Conservation (phyloP, 495 filamentous ascomycete species). For the Neurospora discreta region DNA sequence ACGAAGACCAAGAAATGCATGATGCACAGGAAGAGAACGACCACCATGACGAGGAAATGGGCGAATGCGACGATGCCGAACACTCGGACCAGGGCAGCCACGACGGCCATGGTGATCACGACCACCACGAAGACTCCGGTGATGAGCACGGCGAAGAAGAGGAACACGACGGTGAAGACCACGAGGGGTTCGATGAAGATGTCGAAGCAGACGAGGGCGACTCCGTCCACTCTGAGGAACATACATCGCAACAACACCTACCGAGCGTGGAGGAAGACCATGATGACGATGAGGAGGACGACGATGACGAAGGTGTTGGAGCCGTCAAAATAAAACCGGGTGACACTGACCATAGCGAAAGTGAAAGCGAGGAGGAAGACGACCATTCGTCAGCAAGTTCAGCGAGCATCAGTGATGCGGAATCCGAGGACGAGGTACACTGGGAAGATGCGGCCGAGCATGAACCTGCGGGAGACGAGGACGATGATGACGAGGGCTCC, state of each 20-base stretch:
- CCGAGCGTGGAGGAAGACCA: conserved; percentile 17
- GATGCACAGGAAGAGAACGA: conserved; percentile 34
- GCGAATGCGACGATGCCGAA: conserved; percentile 20
- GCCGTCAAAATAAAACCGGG: conserved; percentile 61
- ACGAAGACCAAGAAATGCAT: conserved; percentile 41
- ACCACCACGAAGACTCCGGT: conserved; percentile 26
- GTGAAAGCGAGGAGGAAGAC: conserved; percentile 21
- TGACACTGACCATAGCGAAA: conserved; percentile 37
- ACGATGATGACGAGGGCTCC: conserved; percentile 50
- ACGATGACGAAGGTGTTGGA: conserved; percentile 55
- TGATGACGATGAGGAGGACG: conserved; percentile 34
- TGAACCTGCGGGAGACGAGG: conserved; percentile 48
- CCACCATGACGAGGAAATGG: conserved; percentile 22
- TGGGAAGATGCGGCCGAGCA: conserved; percentile 54
- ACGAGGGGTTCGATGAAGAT: conserved; percentile 28
- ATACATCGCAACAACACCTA: conserved; percentile 26
- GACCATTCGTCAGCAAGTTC: conserved; percentile 11
- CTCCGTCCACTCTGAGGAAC: conserved; percentile 1
- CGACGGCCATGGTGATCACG: conserved; percentile 27
- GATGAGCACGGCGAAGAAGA: conserved; percentile 35
- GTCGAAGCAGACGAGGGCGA: conserved; percentile 35
- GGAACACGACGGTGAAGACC: conserved; percentile 25
- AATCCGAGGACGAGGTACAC: conserved; percentile 22
- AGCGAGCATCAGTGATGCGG: conserved; percentile 24
- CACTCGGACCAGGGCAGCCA: conserved; percentile 16